A percentile compares a stretch with the other conserved stretches of the same genome.
Conservation (phyloP, 345 rosid species). For the Gossypium thurberi region DNA sequence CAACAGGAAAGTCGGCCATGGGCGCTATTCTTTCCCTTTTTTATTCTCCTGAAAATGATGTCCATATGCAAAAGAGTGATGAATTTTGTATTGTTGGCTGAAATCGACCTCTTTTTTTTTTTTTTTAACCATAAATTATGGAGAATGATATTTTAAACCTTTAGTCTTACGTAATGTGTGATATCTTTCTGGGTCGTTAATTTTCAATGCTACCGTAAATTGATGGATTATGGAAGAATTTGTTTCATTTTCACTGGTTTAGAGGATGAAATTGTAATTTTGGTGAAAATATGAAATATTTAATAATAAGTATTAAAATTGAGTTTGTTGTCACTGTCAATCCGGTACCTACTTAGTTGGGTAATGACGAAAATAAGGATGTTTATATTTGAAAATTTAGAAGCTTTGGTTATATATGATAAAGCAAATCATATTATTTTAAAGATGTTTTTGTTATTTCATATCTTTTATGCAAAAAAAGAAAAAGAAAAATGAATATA, state of each 20-base stretch:
- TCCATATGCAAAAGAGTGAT: neutral
- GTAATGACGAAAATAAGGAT: no score
- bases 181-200: neutral
- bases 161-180: neutral
- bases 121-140: neutral
- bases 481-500: no score
- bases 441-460: no score
- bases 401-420: no score
- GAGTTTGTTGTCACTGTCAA: no score
- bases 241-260: neutral
- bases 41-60: slow-evolving; percentile 15
- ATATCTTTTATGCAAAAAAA: no score
- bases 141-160: neutral
- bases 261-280: neutral
- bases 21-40: slow-evolving; percentile 1
- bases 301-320: no score
- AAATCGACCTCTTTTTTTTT: neutral
- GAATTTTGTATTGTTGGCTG: slow-evolving; percentile 9
- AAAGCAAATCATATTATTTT: no score
- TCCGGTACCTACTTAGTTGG: no score
- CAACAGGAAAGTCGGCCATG: slow-evolving; percentile 31
- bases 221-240: neutral
- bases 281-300: no score
- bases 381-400: no score
- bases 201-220: neutral